phyloP scores from a whole-genome alignment of 2,329 filamentous ascomycete species.

The Ceratocystis colombiana region DNA sequence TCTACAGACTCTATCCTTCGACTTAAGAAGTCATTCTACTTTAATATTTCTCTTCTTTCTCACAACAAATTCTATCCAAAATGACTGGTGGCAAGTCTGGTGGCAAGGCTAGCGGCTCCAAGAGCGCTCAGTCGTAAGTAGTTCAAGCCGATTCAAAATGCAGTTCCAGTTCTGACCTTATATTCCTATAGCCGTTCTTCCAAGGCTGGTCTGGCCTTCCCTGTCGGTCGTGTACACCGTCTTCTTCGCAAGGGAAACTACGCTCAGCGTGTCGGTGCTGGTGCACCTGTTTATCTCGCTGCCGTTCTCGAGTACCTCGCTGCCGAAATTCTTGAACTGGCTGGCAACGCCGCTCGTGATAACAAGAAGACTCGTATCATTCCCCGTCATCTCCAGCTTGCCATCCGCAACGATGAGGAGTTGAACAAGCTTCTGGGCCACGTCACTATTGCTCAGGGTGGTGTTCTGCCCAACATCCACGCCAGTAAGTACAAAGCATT shows the following conservation, averaged over 20 bases:
- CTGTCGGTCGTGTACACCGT: conserved; percentile 98
- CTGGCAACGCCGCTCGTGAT: conserved; percentile 95
- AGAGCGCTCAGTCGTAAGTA: conserved; percentile 98
- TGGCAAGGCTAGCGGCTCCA: conserved; percentile 97
- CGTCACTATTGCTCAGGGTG: conserved; percentile 93
- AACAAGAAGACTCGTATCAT: conserved; percentile 99
- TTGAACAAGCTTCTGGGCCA: conserved; percentile 97
- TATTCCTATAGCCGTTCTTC: conserved; percentile 67
- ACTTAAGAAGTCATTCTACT: background rate
- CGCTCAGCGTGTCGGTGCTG: conserved; percentile 97
- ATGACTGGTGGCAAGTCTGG: conserved; percentile 99
- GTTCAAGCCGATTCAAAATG: background rate
- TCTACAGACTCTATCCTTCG: background rate
- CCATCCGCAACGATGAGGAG: conserved; percentile 99
- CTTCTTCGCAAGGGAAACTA: conserved; percentile 99
- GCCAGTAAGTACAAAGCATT: conserved; percentile 58
- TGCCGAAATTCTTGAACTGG: conserved; percentile 96
- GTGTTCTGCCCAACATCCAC: conserved; percentile 95
- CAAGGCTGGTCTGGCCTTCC: conserved; percentile 98
- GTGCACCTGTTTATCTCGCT: conserved; percentile 92
- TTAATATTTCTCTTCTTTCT: conserved; percentile 26
- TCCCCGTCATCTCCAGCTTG: conserved; percentile 94
- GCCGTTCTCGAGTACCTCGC: conserved; percentile 97
- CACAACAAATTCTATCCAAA: conserved; percentile 46
- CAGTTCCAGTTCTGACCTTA: background rate